Evolutionary conservation across 768 basidiomycete species (phyloP), one percentile per base, ranked within the genome.

Genomic region (Mycena chlorophos): DNA sequence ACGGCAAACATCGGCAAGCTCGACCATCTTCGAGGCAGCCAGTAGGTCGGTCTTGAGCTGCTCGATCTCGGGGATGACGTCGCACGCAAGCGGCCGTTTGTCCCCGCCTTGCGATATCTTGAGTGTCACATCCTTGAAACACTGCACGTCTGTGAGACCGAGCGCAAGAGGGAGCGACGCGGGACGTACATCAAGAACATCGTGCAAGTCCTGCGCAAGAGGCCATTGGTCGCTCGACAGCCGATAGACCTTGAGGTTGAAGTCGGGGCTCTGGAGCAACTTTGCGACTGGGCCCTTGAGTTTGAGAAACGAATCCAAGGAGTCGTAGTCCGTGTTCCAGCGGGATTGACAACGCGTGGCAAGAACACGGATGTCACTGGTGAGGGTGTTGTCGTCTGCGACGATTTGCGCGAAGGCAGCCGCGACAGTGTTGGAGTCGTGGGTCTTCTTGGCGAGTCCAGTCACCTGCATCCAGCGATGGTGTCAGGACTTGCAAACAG

Each of bases 261-360:
- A 8, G 31, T 34, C 31, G 31, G 17, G 8, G 17, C 31, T 28
- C 4, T 49, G 27, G 0, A 61, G 69, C 12, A 72, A 60, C 31
- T 59, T 43, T 53, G 67, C 52, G 27, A 71, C 57, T 26, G 63
- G 40, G 22, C 38, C 34, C 38, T 63, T 49, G 38, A 72, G 69
- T 38, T 63, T 52, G 4, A 69, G 34, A 54, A 71, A 69, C 14
- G 68, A 56, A 4, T 26, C 23, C 4, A 73, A 55, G 51, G 68
- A 72, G 0, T 29, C 63, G 20, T 67, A 50, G 39, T 73, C 68
- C 13, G 67, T 64, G 52, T 71, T 69, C 70, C 72, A 73, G 2
- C 65, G 51, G 4, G 71, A 72, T 25, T 70, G 64, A 47, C 71
- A 65, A 23, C 60, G 63, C 4, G 61, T 51, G 48, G 54, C 52